phyloP scores from a whole-genome alignment of 768 basidiomycete species.

The Tricholomella constricta region DNA sequence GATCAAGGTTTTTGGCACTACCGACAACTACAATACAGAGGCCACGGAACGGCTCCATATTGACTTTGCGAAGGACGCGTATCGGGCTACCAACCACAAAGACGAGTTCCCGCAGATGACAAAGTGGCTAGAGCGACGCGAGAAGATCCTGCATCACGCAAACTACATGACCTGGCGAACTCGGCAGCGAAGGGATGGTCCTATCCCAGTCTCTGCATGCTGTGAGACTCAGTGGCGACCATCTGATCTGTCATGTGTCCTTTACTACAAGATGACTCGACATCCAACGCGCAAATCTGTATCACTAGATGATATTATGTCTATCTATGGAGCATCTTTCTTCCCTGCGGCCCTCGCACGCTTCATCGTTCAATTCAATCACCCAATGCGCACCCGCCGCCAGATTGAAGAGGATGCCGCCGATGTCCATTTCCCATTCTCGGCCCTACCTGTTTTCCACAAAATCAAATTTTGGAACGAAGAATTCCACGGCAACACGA shows the following conservation, averaged over 20 bases:
- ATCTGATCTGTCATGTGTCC: constrained; percentile 8
- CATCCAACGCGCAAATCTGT: too few relatives aligned
- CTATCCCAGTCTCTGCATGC: constrained; percentile 1
- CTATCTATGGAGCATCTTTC: too few relatives aligned
- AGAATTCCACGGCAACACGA: constrained; percentile 16
- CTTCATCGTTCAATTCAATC: constrained; percentile 22
- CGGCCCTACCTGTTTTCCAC: constrained; percentile 33
- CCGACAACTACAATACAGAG: constrained; percentile 44
- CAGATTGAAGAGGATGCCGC: constrained; percentile 18
- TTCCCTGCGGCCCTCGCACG: constrained; percentile 15
- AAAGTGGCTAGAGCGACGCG: constrained; percentile 33
- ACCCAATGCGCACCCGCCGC: constrained; percentile 11
- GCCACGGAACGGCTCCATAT: constrained; percentile 1
- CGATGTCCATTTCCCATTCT: constrained; percentile 22
- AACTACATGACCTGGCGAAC: constrained; percentile 29
- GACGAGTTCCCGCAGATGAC: constrained; percentile 41
- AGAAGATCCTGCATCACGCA: constrained; percentile 29
- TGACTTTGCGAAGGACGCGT: neutral
- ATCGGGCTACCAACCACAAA: constrained; percentile 32
- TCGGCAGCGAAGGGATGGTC: constrained; percentile 11
- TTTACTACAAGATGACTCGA: too few relatives aligned
- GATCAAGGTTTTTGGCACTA: constrained; percentile 33
- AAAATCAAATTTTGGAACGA: constrained; percentile 32
- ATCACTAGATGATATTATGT: too few relatives aligned
- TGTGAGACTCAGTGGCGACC: constrained; percentile 1